These are phyloP conservation scores for Thermothielavioides terrestris DNA, from an alignment of 495 filamentous ascomycete species.

Conservation along the genomic window DNA sequence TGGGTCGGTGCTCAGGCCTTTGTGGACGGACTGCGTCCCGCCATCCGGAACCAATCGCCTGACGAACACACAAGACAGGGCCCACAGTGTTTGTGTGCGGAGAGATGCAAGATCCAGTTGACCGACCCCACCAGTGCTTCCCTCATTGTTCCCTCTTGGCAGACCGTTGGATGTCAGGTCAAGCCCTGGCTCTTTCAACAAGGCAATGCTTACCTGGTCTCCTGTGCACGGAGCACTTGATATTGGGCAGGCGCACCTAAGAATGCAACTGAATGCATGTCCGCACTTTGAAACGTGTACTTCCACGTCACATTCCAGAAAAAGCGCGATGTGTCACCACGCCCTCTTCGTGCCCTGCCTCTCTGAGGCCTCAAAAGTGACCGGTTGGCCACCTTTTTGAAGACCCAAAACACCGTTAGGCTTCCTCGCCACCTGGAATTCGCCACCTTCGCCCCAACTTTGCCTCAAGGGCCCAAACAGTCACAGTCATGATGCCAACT, in stretches of 20 bases:
- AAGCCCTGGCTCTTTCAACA: background rate
- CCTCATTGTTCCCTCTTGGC: background rate
- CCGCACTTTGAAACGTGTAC: slow-evolving; percentile 7
- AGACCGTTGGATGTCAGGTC: background rate
- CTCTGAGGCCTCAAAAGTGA: background rate
- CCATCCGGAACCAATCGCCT: slow-evolving; percentile 15
- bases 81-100: slow-evolving; percentile 3
- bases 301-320: slow-evolving; percentile 5
- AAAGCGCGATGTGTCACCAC: background rate
- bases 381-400: background rate
- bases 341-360: background rate
- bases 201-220: background rate
- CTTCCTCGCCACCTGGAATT: too few relatives aligned
- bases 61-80: too few relatives aligned
- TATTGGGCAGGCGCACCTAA: too few relatives aligned
- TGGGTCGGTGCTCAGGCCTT: slow-evolving; percentile 6
- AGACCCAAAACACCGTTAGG: too few relatives aligned
- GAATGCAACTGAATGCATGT: slow-evolving; percentile 8
- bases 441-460: slow-evolving; percentile 9
- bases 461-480: slow-evolving; percentile 5
- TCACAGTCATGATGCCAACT: slow-evolving; percentile 5
- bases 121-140: slow-evolving; percentile 1
- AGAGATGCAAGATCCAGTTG: slow-evolving; percentile 7
- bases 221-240: too few relatives aligned
- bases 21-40: too few relatives aligned